Base-by-base conservation (phyloP, 148 eudicot species). In the Heliosperma pusillum region DNA sequence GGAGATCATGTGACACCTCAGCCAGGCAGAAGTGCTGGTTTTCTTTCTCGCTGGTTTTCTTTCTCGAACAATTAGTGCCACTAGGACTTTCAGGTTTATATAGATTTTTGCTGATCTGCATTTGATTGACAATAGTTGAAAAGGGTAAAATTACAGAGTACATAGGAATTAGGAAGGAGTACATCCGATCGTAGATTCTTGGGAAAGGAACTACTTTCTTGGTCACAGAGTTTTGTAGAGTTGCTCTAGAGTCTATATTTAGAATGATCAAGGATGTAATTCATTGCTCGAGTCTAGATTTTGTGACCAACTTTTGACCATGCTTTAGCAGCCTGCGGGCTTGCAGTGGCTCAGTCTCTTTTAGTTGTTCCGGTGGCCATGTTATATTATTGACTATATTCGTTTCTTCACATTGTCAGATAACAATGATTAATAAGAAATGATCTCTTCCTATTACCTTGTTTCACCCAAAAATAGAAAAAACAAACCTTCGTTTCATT, bases 41-140 rank as follows among this genome's bases (percentile, higher is more conserved):
- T 6, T 36, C 42, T 36, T 10, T 36, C 42, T 7, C 42, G 77
- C 80, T 24, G 74, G 89, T 19, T 81, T 89, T 19, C 76, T 91
- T 74, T 80, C 87, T 42, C 89, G 98, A 77, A 86, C 87, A 73
- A 82, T 83, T 61, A 87, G 94, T 66, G 83, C 83, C 1, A 74
- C 79, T 69, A 86, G 62, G 66, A 70, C 90, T 71, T 87, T 81
- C 85, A 88, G 82, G 81, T 88, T 79, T 65, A 40, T 21, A 72
- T 80, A 60, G 80, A 74, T 71, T 30, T 20, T 12, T 22, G 22
- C 57, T n/a, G 57, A 22, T 19, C 17, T 74, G 63, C n/a, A 20
- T 8, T 8, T 15, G 66, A 76, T 44, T 66, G 26, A 25, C 60
- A 10, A 22, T 7, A 42, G 57, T 30, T 24, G 44, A 21, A 47